Evolutionary conservation across 371 early-diverging fungal genomes (phyloP).

Genomic region (Apophysomyces elegans): DNA sequence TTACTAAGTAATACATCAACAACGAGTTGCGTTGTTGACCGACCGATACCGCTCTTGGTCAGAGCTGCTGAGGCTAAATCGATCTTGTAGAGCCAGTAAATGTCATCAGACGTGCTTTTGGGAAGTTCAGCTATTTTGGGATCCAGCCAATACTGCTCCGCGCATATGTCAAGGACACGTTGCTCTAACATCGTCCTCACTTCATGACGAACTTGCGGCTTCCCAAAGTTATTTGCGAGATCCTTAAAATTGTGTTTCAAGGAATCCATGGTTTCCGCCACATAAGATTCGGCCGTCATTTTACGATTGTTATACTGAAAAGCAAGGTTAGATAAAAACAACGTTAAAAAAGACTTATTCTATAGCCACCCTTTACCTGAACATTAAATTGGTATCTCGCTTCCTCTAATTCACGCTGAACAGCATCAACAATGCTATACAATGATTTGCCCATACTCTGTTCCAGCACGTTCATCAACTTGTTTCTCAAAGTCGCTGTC

Average conservation of each 20-base stretch:
- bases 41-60: conserved; percentile 94
- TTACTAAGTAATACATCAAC: conserved; percentile 85
- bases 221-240: conserved; percentile 88
- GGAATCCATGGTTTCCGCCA: conserved; percentile 91
- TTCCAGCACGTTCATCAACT: conserved; percentile 89
- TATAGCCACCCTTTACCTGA: conserved; percentile 37
- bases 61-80: conserved; percentile 83
- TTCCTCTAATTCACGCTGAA: conserved; percentile 92
- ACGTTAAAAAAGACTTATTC: background rate
- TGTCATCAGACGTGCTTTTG: conserved; percentile 56
- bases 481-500: conserved; percentile 77
- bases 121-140: conserved; percentile 70
- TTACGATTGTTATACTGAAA: conserved; percentile 87
- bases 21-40: conserved; percentile 88
- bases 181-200: conserved; percentile 90
- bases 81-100: conserved; percentile 85
- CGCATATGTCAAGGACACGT: conserved; percentile 88
- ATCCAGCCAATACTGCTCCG: conserved; percentile 92
- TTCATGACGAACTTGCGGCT: conserved; percentile 87
- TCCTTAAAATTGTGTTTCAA: conserved; percentile 93
- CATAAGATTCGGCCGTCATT: conserved; percentile 94
- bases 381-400: conserved; percentile 97
- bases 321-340: background rate
- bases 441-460: conserved; percentile 89
- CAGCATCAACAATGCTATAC: conserved; percentile 83